Percentiles rank a stretch among this genome's conserved stretches.
These are phyloP conservation scores for Colletotrichum filicis DNA, from an alignment of 2,329 filamentous ascomycete genomes.

Conservation along the genomic window DNA sequence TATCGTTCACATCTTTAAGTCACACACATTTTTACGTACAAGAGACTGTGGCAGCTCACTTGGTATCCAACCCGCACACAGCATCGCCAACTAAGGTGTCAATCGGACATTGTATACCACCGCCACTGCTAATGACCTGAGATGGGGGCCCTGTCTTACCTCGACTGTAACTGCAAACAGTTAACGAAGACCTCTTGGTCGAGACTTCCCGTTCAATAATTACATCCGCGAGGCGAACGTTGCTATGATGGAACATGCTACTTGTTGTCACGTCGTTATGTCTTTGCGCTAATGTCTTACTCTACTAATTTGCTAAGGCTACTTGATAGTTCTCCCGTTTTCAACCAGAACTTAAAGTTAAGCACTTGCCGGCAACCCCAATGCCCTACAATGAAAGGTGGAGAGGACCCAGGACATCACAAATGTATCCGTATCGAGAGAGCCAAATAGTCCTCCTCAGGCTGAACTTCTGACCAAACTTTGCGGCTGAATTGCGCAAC, in stretches of 20 bases:
- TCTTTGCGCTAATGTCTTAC: background rate
- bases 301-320: background rate
- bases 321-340: background rate
- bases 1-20: conserved; percentile 8
- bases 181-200: background rate
- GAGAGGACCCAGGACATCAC: background rate
- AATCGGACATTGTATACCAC: conserved; percentile 1
- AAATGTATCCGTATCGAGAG: background rate
- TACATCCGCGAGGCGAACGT: background rate
- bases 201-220: background rate
- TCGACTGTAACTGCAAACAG: conserved; percentile 15
- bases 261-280: background rate
- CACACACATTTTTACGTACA: background rate
- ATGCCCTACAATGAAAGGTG: background rate
- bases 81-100: conserved; percentile 4
- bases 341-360: background rate
- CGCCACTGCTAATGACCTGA: conserved; percentile 8
- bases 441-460: background rate
- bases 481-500: conserved; percentile 1
- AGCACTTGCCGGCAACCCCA: background rate
- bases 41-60: conserved; percentile 6
- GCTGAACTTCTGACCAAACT: background rate
- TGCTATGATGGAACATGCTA: background rate
- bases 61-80: background rate
- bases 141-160: conserved; percentile 3